These are phyloP conservation scores for Neospermospora avenae DNA, from an alignment of 2,329 filamentous ascomycete genomes.

Conservation along the genomic window DNA sequence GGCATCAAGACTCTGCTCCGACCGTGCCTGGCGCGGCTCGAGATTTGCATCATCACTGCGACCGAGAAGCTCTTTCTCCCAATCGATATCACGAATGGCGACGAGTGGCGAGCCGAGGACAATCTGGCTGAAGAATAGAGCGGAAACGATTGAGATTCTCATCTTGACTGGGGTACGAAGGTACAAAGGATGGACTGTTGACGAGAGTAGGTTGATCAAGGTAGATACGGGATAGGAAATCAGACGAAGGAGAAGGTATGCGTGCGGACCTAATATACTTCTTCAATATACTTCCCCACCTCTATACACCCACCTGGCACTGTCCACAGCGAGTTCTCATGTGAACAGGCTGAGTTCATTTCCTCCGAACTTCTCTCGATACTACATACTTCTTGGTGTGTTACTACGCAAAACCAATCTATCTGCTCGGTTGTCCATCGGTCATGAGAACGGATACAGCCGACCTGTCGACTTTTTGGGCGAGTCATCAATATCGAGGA, in stretches of 20 bases:
- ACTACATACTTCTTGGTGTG: neutral
- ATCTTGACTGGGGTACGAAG: neutral
- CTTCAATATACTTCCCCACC: neutral
- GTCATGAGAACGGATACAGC: neutral
- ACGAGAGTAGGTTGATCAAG: neutral
- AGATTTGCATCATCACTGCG: neutral
- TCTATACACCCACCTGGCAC: neutral
- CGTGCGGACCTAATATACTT: neutral
- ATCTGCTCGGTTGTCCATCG: neutral
- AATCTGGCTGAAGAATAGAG: constrained; percentile 11
- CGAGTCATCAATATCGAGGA: neutral
- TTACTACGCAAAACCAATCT: neutral
- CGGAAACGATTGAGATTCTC: constrained; percentile 14
- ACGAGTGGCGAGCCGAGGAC: constrained; percentile 10
- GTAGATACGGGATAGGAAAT: neutral
- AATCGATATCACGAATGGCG: constrained; percentile 14
- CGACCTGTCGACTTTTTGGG: neutral
- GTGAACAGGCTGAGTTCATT: neutral
- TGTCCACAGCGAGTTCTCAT: neutral
- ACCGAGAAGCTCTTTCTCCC: constrained; percentile 19
- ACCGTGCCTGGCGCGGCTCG: constrained; percentile 9
- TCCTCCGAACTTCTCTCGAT: neutral
- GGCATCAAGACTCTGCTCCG: constrained; percentile 47
- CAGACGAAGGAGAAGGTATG: neutral
- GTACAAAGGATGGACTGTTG: neutral